Evolutionary conservation across 345 rosid species (phyloP), one percentile per base, ranked within the genome.

Genomic region (Moricandia arvensis): DNA sequence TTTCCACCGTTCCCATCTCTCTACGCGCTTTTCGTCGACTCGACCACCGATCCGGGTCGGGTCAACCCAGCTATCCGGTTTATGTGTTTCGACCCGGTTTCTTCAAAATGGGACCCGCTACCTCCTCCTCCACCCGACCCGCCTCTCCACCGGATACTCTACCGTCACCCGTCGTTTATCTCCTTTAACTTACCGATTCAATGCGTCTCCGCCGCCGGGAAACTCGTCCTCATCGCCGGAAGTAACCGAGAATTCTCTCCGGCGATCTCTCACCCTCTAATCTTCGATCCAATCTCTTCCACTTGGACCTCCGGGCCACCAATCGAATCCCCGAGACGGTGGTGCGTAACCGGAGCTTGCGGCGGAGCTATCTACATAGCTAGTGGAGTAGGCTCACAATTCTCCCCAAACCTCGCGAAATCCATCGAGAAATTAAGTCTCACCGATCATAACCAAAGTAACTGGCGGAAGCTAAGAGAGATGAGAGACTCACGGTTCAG

Each of bases 401-500:
- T 78, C 66, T 68, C 76, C 0, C 29, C 77, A 0, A 79, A 62
- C 18, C 79, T 86, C 1, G 90, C 85, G 4, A 83, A 83, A 71
- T 82, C 86, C 30, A 12, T 83, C 47, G 88, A 88, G 38, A 71
- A 76, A 62, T 81, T 89, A 78, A 86, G 79, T 4, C 16, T 83
- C 13, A 69, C 24, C 13, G 68, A 62, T 30, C 58, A 16, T 4
- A 63, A 30, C 9, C 35, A 38, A 0, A 45, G 7, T 72, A 69
- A 57, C 21, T 88, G 92, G 87, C 80, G 73, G 75, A 81, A 72
- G 49, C 47, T 73, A 57, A 75, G 76, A 37, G 61, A 69, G 2
- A 71, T 88, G 59, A 85, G 73, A 82, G 86, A 86, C 63, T 69
- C 76, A 7, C 80, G 83, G 55, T 86, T 88, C 33, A 82, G 90